These are phyloP conservation scores for Fusarium nanum DNA, from an alignment of 2,329 filamentous ascomycete genomes.

Conservation along the genomic window DNA sequence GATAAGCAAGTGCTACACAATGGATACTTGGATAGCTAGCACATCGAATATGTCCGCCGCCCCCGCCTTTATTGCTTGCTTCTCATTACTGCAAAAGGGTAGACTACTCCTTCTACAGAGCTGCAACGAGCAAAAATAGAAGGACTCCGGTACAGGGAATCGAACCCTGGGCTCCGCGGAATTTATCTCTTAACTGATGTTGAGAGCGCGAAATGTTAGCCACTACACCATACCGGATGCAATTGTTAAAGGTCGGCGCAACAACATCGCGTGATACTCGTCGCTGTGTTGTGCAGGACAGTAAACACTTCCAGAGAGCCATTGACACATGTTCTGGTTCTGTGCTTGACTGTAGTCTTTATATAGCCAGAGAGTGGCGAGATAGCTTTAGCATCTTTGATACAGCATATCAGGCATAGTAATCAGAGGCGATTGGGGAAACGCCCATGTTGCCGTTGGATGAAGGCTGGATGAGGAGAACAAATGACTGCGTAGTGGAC, in stretches of 20 bases:
- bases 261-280: background rate
- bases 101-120: background rate
- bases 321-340: too few species aligned
- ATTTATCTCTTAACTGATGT: slow-evolving; percentile 39
- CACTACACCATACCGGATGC: slow-evolving; percentile 52
- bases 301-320: background rate
- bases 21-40: background rate
- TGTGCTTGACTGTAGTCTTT: too few species aligned
- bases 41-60: background rate
- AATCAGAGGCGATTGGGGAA: background rate
- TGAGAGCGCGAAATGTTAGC: slow-evolving; percentile 52
- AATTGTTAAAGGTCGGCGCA: too few species aligned
- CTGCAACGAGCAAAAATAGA: background rate
- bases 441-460: background rate
- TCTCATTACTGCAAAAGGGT: background rate
- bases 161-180: slow-evolving; percentile 47
- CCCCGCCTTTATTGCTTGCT: background rate
- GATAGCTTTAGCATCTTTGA: background rate
- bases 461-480: background rate
- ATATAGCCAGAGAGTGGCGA: too few species aligned
- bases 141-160: slow-evolving; percentile 45
- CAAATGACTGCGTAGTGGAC: background rate
- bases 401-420: background rate
- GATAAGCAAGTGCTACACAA: background rate
- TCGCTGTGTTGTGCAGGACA: background rate